Evolutionary conservation across 2,329 filamentous ascomycete species (phyloP).

Genomic region (Monosporascus cannonballus): DNA sequence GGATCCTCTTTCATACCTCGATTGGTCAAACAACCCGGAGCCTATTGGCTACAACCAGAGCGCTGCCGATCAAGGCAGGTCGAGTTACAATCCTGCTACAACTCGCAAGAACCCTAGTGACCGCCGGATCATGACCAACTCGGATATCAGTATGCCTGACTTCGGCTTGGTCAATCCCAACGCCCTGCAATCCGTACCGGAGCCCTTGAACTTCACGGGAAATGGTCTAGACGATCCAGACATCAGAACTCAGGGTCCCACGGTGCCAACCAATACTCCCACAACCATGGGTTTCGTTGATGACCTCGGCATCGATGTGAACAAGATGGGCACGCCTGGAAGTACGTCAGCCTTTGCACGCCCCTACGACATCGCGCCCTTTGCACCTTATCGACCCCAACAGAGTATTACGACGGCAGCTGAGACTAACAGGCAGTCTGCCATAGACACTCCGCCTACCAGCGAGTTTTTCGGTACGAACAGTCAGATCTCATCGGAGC

Average conservation of each 20-base stretch:
- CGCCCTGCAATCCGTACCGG: constrained; percentile 13
- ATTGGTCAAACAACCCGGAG: constrained; percentile 18
- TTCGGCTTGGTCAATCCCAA: constrained; percentile 21
- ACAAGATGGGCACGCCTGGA: constrained; percentile 16
- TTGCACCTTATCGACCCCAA: background rate
- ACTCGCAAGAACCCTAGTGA: constrained; percentile 15
- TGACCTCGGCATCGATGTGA: constrained; percentile 18
- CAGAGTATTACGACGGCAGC: background rate
- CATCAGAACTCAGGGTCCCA: constrained; percentile 22
- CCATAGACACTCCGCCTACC: constrained; percentile 15
- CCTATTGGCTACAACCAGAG: constrained; percentile 13
- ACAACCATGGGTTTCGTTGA: constrained; percentile 22
- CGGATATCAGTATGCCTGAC: constrained; percentile 38
- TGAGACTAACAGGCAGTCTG: constrained; percentile 6
- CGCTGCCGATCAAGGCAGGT: constrained; percentile 10
- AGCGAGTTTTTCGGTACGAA: constrained; percentile 21
- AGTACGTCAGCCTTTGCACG: constrained; percentile 14
- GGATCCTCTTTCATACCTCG: constrained; percentile 22
- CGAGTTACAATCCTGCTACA: constrained; percentile 9
- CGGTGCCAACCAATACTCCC: constrained; percentile 39
- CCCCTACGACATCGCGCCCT: background rate
- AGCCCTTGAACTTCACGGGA: constrained; percentile 23
- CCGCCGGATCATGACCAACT: constrained; percentile 23
- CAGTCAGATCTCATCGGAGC: constrained; percentile 26
- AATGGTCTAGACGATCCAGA: constrained; percentile 27